Evolutionary conservation across 805 yeast genomes (phyloP), one percentile per base, ranked within the genome.

Genomic region (Hanseniaspora lachancei): DNA sequence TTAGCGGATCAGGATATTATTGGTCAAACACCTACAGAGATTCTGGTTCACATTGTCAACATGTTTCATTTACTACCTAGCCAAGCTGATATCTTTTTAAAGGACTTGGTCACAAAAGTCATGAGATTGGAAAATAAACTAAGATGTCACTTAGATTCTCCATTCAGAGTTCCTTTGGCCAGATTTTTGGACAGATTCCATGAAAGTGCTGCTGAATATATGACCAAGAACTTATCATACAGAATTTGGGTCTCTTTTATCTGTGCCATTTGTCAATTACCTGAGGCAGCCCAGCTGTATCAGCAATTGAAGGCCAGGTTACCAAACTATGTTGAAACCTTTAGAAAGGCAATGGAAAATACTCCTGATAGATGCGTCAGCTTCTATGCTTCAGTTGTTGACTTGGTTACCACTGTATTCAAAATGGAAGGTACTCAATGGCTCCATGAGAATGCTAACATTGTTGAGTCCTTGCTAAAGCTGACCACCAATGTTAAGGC

Each of bases 21-120:
- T 35, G 83, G 80, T 60, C 89, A 89, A 61, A 82, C 81, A 38
- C 86, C 89, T 0, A 86, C 95, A 13, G 84, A 86, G 63, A 86
- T 91, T 41, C 88, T 93, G 47, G 86, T 84, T 60, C 95, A 96
- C 0, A 87, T 93, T 57, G 74, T 93, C 62, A 88, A 91, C 62
- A 86, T 93, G 42, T 93, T 91, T 72, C 96, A 95, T 64, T 72
- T 89, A 60, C 71, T 93, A 35, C 99, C 99, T 0, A 81, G 95
- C 1, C 86, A 87, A 59, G 98, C 98, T 0, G 86, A 81, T 68
- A 84, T 91, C 20, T 93, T 88, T 63, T 80, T 95, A 81, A 91
- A 87, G 52, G 96, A 89, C 62, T 76, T 93, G 56, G 77, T 93
- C 62, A 77, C 76, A 54, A 83, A 91, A 4, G 76, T 93, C 57